Evolutionary conservation across 2,329 filamentous ascomycete species (phyloP).

Genomic region (Aureobasidium melanogenum): DNA sequence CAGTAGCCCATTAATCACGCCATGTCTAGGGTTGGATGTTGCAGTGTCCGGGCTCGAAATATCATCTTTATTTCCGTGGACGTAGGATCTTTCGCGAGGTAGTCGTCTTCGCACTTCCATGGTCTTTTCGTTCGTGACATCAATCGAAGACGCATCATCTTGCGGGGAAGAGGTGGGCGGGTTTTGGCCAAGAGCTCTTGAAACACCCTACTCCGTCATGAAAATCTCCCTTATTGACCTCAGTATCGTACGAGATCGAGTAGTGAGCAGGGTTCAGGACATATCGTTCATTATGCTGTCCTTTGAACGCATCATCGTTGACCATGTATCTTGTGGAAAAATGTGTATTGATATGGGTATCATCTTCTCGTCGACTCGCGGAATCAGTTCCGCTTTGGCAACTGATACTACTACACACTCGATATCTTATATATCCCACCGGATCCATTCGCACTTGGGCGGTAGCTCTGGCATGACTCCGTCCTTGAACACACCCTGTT

Average conservation of each 20-base stretch:
- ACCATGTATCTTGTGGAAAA: background rate
- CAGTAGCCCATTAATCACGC: background rate
- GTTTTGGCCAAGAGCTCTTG: constrained; percentile 1
- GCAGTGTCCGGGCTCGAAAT: background rate
- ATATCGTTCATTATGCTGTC: background rate
- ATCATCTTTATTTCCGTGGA: background rate
- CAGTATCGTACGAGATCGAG: background rate
- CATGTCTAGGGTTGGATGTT: background rate
- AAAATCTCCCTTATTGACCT: background rate
- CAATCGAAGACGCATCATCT: background rate
- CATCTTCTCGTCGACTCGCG: background rate
- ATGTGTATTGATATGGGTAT: background rate
- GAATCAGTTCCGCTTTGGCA: background rate
- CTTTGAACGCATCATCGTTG: background rate
- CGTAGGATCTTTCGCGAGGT: constrained; percentile 5
- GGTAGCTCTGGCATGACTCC: constrained; percentile 68
- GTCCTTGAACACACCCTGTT: constrained; percentile 59
- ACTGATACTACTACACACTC: background rate
- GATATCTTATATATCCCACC: constrained; percentile 58
- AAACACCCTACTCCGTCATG: background rate
- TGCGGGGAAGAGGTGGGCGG: background rate
- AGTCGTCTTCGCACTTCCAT: constrained; percentile 9
- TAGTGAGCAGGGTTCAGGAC: background rate
- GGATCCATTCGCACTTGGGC: constrained; percentile 64
- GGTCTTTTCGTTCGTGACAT: background rate